Evolutionary conservation across 2,329 filamentous ascomycete genomes (phyloP), one percentile per base, ranked within the genome.

Genomic region (Colletotrichum liriopes): DNA sequence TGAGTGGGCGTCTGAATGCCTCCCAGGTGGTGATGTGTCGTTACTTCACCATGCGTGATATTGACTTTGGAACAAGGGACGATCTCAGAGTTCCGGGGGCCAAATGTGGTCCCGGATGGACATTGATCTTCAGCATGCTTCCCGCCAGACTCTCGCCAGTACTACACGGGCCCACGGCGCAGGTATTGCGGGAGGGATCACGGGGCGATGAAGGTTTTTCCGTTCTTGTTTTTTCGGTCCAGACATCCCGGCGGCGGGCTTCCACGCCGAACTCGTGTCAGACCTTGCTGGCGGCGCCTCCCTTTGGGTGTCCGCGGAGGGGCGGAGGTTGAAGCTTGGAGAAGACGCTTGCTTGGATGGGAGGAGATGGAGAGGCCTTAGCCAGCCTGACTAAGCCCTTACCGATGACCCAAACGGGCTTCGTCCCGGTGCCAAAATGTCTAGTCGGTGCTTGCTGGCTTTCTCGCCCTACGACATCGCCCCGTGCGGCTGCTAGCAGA

Each of bases 321-420:
- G 61, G 37, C 55, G 47, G 47, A 70, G 35, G 6, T 26, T 64
- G 26, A 26, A 37, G 37, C 8, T 37, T 37, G 11, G 43, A 51
- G 51, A 63, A 45, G 43, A 45, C 18, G 43, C 43, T 45, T 45
- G 43, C 43, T 45, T 45, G 35, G 12, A 7, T 32, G 23, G 2
- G 29, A 62, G 49, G 37, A 29, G 37, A 66, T n/a, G 47, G 60
- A 41, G 41, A 59, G 54, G 55, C 26, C 29, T 59, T 54, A 61
- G 52, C 67, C 55, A 52, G 54, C 67, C 62, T 66, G 60, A 66
- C 62, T 58, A 68, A 71, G 51, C 26, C 52, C 29, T 67, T 23
- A 61, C 41, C 45, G 51, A 71, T 52, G 37, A 52, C 49, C 35
- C 51, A 58, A 62, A 63, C 64, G 64, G 51, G 62, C 56, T 58